Evolutionary conservation across 768 basidiomycete genomes (phyloP), one percentile per base, ranked within the genome.

Genomic region (Macrocybe gigantea): DNA sequence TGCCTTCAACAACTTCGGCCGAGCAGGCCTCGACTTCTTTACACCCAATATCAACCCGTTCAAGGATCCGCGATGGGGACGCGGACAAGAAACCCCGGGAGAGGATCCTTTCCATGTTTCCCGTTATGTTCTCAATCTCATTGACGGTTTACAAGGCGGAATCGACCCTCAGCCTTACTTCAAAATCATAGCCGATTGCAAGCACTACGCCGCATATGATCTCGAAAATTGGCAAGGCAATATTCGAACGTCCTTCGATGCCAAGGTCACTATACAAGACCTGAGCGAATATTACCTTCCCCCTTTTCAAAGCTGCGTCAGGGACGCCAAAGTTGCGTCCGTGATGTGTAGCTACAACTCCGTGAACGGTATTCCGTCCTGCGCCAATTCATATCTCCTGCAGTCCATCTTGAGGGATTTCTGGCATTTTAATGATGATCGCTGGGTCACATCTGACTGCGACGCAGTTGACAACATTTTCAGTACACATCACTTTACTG

Each of bases 341-440:
- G 66, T 80, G 33, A 81, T 81, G 79, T 82, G 79, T 66, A 76
- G 74, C 51, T 82, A 81, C 56, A 82, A 81, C 51, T 72, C 78
- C 7, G 77, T 82, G 13, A 80, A 81, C 49, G 80, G 80, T 2
- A 60, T 81, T 31, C 79, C 80, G 4, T 67, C 75, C 1, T 82
- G 80, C 54, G 79, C 77, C 14, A 72, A 69, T 54, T 65, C 70
- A 1, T 80, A 73, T 54, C 64, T 82, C 30, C 64, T 82, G 32
- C 77, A 80, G 55, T 64, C 65, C 31, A 58, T 82, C 22, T 57
- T 79, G 15, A 67, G 79, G 12, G 77, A 78, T 46, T 61, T 64
- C 41, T 80, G 75, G 72, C 73, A 72, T 9, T 78, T 79, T 52
- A 63, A 70, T 45, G 68, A 74, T 41, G 70, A 76, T 36, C 60